phyloP scores from a whole-genome alignment of 176 grass and related monocot species.

The Oryza glumipatula region DNA sequence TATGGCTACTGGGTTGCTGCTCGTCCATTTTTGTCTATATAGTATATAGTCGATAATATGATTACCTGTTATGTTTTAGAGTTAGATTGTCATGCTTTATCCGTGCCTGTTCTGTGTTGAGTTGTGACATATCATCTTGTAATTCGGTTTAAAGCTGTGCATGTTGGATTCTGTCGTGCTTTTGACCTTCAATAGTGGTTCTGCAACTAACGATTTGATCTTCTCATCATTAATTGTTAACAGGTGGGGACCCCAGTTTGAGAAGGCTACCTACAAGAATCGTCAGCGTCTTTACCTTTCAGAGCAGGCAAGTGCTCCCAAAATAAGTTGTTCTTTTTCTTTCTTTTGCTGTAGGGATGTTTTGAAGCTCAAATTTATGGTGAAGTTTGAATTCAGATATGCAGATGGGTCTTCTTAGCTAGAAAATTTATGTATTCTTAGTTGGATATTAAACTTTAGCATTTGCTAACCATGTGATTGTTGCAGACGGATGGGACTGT shows the following conservation, averaged over 20 bases:
- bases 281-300: conserved; percentile 82
- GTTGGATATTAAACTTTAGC: conserved; percentile 27
- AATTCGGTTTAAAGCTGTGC: neutral
- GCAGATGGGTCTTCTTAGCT: conserved; percentile 9
- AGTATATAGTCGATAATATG: neutral
- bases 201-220: conserved; percentile 32
- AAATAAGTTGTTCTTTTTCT: neutral
- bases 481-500: conserved; percentile 82
- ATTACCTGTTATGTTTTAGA: conserved; percentile 10
- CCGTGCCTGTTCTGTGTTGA: neutral
- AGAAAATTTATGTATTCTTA: neutral
- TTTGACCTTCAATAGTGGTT: conserved; percentile 10
- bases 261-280: conserved; percentile 75
- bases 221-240: conserved; percentile 35
- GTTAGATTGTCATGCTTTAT: neutral
- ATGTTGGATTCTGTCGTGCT: neutral
- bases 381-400: conserved; percentile 10
- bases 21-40: neutral
- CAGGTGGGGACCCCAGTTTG: conserved; percentile 87
- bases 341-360: neutral
- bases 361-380: conserved; percentile 10
- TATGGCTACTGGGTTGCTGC: neutral
- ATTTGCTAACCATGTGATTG: conserved; percentile 27
- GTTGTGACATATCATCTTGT: neutral
- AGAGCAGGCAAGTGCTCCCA: conserved; percentile 63